Evolutionary conservation across 495 filamentous ascomycete genomes (phyloP).

Genomic region (Daldinia childiae): DNA sequence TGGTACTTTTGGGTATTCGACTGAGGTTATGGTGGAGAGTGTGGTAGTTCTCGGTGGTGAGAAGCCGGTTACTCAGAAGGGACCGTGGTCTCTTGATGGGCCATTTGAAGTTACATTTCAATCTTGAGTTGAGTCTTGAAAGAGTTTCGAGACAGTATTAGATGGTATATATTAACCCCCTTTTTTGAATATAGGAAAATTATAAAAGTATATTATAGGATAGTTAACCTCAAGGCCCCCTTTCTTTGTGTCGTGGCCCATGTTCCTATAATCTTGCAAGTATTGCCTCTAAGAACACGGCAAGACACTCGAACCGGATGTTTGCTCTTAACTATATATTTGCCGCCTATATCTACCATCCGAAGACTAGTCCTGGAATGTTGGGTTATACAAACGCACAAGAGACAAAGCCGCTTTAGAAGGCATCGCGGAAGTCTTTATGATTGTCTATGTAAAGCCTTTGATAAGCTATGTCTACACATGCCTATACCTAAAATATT

Average conservation of each 20-base stretch:
- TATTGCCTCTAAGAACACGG: neutral
- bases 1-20: slow-evolving; percentile 60
- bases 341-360: too few relatives aligned
- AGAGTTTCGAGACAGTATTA: neutral
- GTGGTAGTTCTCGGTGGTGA: slow-evolving; percentile 58
- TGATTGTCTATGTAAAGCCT: too few relatives aligned
- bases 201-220: neutral
- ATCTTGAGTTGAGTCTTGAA: neutral
- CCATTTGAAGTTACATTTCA: slow-evolving; percentile 27
- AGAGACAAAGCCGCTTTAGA: too few relatives aligned
- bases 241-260: neutral
- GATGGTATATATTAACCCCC: neutral
- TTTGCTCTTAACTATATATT: neutral
- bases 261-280: too few relatives aligned
- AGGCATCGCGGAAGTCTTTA: too few relatives aligned
- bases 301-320: neutral
- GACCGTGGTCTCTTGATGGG: slow-evolving; percentile 30
- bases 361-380: too few relatives aligned
- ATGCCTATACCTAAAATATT: neutral
- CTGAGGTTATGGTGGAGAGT: slow-evolving; percentile 59
- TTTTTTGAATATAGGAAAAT: neutral
- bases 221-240: neutral
- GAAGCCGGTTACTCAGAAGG: slow-evolving; percentile 17
- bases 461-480: neutral
- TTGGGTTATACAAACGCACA: too few relatives aligned